Base-by-base conservation (phyloP, 1,139 yeast species). In the Geotrichum candidum region DNA sequence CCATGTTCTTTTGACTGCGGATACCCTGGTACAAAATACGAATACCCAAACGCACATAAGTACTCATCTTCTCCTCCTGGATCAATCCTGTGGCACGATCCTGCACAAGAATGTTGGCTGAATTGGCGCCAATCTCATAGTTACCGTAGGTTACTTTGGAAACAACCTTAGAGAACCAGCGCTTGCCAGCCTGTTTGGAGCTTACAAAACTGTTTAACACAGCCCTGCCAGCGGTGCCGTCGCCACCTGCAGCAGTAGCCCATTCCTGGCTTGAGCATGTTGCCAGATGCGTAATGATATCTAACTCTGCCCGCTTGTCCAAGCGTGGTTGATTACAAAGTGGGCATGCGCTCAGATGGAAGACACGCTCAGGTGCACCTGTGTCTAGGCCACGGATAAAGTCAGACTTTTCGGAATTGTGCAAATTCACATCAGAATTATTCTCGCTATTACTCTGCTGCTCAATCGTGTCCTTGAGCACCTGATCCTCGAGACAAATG, bases 81-180 rank as follows among this genome's bases (percentile, higher is more conserved):
- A 92, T 84, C 57, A 89, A 82, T 0, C 99, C 99, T 0, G 97
- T 87, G 51, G 82, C 80, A 66, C 99, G 79, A 74, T 92, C 97
- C 73, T 94, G 98, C 2, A 92, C 97, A 59, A 94, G 78, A 52
- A 94, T 92, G 70, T 92, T 92, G 15, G 97, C 99, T 55, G 95
- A 90, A 71, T 92, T 90, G 50, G 91, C 87, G 1, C 99, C 99
- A 41, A 92, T 76, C 57, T 86, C 84, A 72, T 91, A 88, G 68
- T 88, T 87, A 0, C 99, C 99, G 71, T 90, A 91, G 0, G 96
- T 89, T 55, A 94, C 77, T 70, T 90, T 92, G 61, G 91, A 87
- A 63, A 91, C 77, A 2, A 89, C 82, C 69, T 88, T 90, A 9
- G 92, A 82, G 68, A 88, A 89, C 98, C 98, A 91, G 65, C 92